Percentiles rank a stretch among this genome's conserved stretches.
Conservation (phyloP, 352 stramenopile species). For the Globisporangium lucens region DNA sequence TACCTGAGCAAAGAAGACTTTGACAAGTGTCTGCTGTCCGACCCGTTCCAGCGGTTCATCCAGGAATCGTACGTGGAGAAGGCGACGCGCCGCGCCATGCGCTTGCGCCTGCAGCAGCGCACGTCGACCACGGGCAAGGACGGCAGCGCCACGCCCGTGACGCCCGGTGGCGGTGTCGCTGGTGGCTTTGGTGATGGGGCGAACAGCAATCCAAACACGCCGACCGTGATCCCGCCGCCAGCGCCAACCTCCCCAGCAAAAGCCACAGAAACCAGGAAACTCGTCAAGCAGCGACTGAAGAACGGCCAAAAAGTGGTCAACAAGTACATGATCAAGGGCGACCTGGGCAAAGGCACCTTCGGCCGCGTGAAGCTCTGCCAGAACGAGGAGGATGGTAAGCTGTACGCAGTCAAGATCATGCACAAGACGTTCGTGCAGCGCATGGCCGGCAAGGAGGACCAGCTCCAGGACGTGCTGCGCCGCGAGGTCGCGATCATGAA, state of each 20-base stretch:
- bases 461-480: conserved; percentile 76
- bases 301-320: conserved; percentile 90
- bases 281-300: conserved; percentile 81
- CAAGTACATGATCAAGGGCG: conserved; percentile 92
- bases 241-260: conserved; percentile 49
- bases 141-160: conserved; percentile 6
- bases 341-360: conserved; percentile 90
- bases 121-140: conserved; percentile 25
- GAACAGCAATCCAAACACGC: conserved; percentile 25
- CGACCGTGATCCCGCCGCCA: conserved; percentile 35
- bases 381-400: conserved; percentile 69
- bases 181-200: neutral
- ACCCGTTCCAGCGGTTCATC: conserved; percentile 85
- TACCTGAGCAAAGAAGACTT: conserved; percentile 88
- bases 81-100: conserved; percentile 78
- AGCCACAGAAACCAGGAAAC: conserved; percentile 73
- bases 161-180: conserved; percentile 13
- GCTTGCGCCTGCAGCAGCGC: conserved; percentile 63
- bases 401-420: conserved; percentile 91
- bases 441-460: conserved; percentile 84
- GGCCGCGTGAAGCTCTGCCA: conserved; percentile 82
- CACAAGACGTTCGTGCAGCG: conserved; percentile 89
- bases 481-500: conserved; percentile 96
- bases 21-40: conserved; percentile 79
- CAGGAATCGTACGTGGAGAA: conserved; percentile 86